A percentile compares a stretch with the other conserved stretches of the same genome.
Conservation (phyloP, 2,329 filamentous ascomycete genomes). For the Ilyonectria destructans region DNA sequence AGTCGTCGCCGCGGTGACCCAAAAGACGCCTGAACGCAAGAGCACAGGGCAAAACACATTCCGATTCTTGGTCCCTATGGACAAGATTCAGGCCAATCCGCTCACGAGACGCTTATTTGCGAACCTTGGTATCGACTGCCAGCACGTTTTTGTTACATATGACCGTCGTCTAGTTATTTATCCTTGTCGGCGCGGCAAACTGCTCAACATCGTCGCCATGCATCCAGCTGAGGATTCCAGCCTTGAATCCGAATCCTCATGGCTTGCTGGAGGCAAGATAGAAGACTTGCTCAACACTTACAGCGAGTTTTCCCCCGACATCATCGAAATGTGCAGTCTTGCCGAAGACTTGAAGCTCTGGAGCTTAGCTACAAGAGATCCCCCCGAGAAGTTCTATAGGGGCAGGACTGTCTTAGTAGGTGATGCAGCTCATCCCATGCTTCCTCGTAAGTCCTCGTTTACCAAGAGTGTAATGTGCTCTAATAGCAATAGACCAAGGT, state of each 20-base stretch:
- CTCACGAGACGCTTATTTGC: not conserved
- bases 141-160: not conserved
- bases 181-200: not conserved
- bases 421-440: conserved; percentile 35
- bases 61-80: conserved; percentile 15
- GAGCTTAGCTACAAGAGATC: conserved; percentile 15
- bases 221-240: too few species aligned
- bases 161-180: conserved; percentile 20
- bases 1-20: not conserved
- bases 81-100: not conserved
- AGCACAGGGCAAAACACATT: conserved; percentile 6
- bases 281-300: not conserved
- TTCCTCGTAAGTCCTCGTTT: conserved; percentile 28
- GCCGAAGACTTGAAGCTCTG: conserved; percentile 19
- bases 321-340: conserved; percentile 19
- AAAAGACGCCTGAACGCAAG: not conserved
- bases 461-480: too few species aligned
- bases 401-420: conserved; percentile 20
- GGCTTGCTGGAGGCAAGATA: conserved; percentile 7
- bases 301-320: conserved; percentile 3
- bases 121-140: not conserved
- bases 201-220: conserved; percentile 12
- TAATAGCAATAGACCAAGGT: conserved; percentile 23
- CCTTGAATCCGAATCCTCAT: too few species aligned
- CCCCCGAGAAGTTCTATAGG: not conserved